Base-by-base conservation (phyloP, 2,329 filamentous ascomycete species). In the Pestalotiopsis sp. region DNA sequence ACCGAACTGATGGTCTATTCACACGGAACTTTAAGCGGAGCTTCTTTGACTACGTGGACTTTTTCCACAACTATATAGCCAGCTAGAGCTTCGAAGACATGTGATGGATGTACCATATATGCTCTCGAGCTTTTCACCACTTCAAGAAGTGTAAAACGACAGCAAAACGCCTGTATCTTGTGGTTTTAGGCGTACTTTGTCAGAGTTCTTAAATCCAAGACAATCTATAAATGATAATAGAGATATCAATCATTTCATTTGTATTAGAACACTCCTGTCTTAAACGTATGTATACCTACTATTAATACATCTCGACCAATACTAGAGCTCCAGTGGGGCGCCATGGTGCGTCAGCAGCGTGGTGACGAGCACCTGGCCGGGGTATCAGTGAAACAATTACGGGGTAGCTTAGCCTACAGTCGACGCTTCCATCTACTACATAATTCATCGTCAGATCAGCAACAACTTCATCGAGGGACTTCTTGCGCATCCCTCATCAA, bases 21-120 rank as follows among this genome's bases (percentile, higher is more conserved):
- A 60, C 52, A 70, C 75, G 86, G 27, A 75, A 79, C 52, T 88
- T 84, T 66, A 89, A 88, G 79, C 87, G 86, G 79, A 88, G 85
- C 64, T 87, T 89, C 72, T 89, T 89, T 72, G 86, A 88, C 66
- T 75, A 85, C 72, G 84, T 88, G 17, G 85, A 88, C 72, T 88
- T 88, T 68, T 66, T 66, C 56, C 64, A 60, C 56, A 60, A 66
- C 20, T 60, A 66, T 39, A 45, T 66, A 6, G 59, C 59, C 38
- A 59, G 57, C 23, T 59, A 36, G 57, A 59, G 13, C 45, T 59
- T 27, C 3, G 6, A 23, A 27, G 11, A 23, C 20, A 27, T 59
- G 20, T 31, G 31, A 36, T 36, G 7, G 7, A 36, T 36, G 31
- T 36, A 36, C 7, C 31, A 7, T 31, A 31, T 31, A 31, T 31